Evolutionary conservation across 2,329 filamentous ascomycete species (phyloP), one percentile per base, ranked within the genome.

Genomic region (Trichoderma sp.): DNA sequence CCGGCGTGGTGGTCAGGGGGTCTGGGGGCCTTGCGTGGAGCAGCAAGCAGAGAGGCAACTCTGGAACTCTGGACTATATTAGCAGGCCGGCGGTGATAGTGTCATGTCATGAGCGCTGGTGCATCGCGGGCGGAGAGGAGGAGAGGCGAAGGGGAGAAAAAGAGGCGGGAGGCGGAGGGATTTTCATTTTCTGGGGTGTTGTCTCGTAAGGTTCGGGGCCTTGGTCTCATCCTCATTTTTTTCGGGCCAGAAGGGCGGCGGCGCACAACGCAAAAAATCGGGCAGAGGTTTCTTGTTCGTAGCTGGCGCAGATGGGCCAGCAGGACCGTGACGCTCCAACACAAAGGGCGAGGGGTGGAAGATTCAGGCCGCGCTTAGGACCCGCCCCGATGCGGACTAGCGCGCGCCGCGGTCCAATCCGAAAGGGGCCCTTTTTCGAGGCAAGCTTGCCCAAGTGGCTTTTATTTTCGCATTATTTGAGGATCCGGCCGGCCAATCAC

Each of bases 181-280:
- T 75, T 75, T 76, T 74, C 72, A 74, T 75, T 73, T 72, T 74
- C 72, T 73, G 73, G 76, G 75, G 75, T 72, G 73, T 72, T 79
- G 77, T 79, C 78, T 79, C 76, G 77, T 75, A 76, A 73, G 74
- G 73, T 78, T 78, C 77, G 77, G 76, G 76, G 76, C 77, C 74
- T 77, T 79, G 76, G 78, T 79, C 76, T 79, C 76, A 79, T 80
- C 78, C 77, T 78, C 76, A 77, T 77, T 77, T 77, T 77, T 79
- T 75, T 78, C 77, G 77, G 78, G 77, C 77, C 77, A 75, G 75
- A 75, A 66, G 77, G 78, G 78, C 78, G 77, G 78, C 78, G 77
- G 78, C 78, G 76, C 78, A 79, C 77, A 77, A 74, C 73, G 65
- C 56, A 77, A 74, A 76, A 76, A 77, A 63, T 60, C 58, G 56